Evolutionary conservation across 2,329 filamentous ascomycete species (phyloP).

Genomic region (Monosporascus sp.): DNA sequence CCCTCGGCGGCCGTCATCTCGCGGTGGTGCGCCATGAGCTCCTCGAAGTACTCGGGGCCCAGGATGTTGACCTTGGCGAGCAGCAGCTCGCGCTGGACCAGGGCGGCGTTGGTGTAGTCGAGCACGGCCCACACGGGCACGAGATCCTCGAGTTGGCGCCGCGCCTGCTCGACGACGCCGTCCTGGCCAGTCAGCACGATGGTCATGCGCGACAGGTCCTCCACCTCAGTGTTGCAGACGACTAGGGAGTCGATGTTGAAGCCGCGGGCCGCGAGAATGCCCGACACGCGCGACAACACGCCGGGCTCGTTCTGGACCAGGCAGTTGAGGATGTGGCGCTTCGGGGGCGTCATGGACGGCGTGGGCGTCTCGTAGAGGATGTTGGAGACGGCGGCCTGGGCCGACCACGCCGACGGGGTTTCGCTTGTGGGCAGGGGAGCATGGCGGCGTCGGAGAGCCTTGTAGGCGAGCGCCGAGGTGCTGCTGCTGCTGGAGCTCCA

Average conservation of each 20-base stretch:
- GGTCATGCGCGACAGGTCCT: slow-evolving; percentile 96
- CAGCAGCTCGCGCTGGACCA: slow-evolving; percentile 92
- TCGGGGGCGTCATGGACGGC: slow-evolving; percentile 75
- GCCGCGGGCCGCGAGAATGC: slow-evolving; percentile 88
- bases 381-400: slow-evolving; percentile 91
- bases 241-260: slow-evolving; percentile 99
- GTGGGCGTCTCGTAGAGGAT: slow-evolving; percentile 98
- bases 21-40: slow-evolving; percentile 89
- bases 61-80: slow-evolving; percentile 96
- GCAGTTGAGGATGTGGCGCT: slow-evolving; percentile 95
- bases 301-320: slow-evolving; percentile 98
- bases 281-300: slow-evolving; percentile 92
- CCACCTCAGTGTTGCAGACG: slow-evolving; percentile 95
- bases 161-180: slow-evolving; percentile 93
- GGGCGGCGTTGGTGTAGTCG: slow-evolving; percentile 86
- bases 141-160: slow-evolving; percentile 90
- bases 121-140: slow-evolving; percentile 98
- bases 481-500: slow-evolving; percentile 57
- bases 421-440: slow-evolving; percentile 77
- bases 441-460: slow-evolving; percentile 87
- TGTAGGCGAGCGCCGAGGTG: slow-evolving; percentile 93
- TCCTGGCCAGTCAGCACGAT: slow-evolving; percentile 96
- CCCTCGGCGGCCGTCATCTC: slow-evolving; percentile 64
- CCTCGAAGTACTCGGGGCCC: slow-evolving; percentile 96
- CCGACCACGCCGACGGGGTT: slow-evolving; percentile 74